Base-by-base conservation (phyloP, 805 yeast genomes). In the Nakazawaea ernobii region DNA sequence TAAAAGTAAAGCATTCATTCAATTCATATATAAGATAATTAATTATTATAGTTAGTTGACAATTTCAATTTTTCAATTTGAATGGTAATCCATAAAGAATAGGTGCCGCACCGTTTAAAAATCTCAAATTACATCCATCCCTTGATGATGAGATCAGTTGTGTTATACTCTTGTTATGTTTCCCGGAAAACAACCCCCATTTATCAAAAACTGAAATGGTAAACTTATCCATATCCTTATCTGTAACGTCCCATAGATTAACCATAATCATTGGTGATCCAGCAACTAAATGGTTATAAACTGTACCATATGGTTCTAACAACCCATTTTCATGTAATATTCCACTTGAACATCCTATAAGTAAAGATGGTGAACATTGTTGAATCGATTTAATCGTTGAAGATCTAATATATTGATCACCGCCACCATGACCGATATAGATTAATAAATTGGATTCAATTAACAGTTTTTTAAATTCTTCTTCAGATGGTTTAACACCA, bases 241-340 rank as follows among this genome's bases (percentile, higher is more conserved):
- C 98, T 0, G 98, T 94, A 4, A 94, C 97, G 62, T 90, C 97
- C 99, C 99, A 94, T 48, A 94, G 65, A 57, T 88, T 89, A 0
- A 88, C 97, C 33, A 94, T 66, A 1, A 89, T 74, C 80, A 86
- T 74, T 0, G 96, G 94, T 42, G 88, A 78, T 0, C 96, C 95
- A 20, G 90, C 94, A 8, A 77, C 67, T 27, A 94, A 61, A 71
- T 90, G 90, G 43, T 86, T 80, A 54, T 77, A 74, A 0, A 89
- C 76, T 2, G 92, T 85, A 1, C 97, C 96, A 52, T 76, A 73
- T 0, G 94, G 83, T 52, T 82, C 88, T 49, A 85, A 71, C 7
- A 72, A 60, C 2, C 91, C 94, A 47, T 71, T 70, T 9, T 63
- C 64, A 15, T 73, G 71, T 43, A 88, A 64, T 0, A 77, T 68